Evolutionary conservation across 1,139 yeast species (phyloP).

Genomic region (Eremothecium sinecaudum): DNA sequence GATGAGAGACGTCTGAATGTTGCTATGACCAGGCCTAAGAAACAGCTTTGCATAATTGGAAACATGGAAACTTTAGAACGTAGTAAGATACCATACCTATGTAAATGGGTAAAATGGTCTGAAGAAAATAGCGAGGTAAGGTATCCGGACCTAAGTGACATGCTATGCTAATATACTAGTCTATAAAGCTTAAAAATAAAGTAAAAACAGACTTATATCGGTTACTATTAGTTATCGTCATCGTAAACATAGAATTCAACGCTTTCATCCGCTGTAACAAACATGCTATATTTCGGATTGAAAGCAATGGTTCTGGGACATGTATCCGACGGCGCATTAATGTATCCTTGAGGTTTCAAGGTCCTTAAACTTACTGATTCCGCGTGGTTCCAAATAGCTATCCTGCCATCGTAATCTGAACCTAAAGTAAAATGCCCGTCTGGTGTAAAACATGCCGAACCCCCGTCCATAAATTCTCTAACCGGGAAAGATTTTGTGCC

Average conservation of each 20-base stretch:
- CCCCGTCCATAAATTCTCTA: slow-evolving; percentile 44
- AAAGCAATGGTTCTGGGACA: slow-evolving; percentile 58
- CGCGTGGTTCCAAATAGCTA: slow-evolving; percentile 56
- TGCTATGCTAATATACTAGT: slow-evolving; percentile 21
- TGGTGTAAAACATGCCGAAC: slow-evolving; percentile 65
- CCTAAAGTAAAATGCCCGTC: slow-evolving; percentile 73
- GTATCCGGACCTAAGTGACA: slow-evolving; percentile 46
- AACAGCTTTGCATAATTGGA: slow-evolving; percentile 80
- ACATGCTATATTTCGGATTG: slow-evolving; percentile 66
- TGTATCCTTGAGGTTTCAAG: slow-evolving; percentile 27
- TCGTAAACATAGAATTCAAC: slow-evolving; percentile 30
- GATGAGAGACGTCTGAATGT: slow-evolving; percentile 74
- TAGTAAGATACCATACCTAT: slow-evolving; percentile 42
- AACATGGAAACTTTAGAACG: slow-evolving; percentile 57
- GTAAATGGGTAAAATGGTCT: slow-evolving; percentile 62
- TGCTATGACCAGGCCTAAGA: slow-evolving; percentile 82
- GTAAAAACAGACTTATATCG: no score
- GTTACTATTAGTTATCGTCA: slow-evolving; percentile 6
- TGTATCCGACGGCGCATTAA: slow-evolving; percentile 27
- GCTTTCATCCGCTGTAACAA: slow-evolving; percentile 69
- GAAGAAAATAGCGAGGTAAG: slow-evolving; percentile 59
- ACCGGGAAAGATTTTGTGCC: slow-evolving; percentile 38
- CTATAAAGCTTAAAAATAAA: no score
- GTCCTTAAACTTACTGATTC: slow-evolving; percentile 27
- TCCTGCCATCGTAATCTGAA: slow-evolving; percentile 43